Conservation (phyloP, 2,329 filamentous ascomycete species). For the Plectosphaerella sp. region DNA sequence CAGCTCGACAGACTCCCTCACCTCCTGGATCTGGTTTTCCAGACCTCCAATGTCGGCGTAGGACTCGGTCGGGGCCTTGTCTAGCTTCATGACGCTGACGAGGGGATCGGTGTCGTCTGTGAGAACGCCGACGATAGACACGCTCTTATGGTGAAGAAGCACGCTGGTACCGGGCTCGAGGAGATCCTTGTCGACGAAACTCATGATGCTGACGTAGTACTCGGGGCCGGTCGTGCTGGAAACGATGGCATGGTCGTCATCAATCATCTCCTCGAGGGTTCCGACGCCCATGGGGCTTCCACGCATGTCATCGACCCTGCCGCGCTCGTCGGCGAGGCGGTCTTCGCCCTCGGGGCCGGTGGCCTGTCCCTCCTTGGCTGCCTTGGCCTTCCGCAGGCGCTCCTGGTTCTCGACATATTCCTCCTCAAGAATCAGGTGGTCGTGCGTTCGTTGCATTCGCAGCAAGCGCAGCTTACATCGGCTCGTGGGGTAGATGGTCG, state of each 20-base stretch:
- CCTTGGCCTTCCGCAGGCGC: slow-evolving; percentile 87
- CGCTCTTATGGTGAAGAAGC: slow-evolving; percentile 92
- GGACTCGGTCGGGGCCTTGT: slow-evolving; percentile 96
- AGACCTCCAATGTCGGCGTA: slow-evolving; percentile 98
- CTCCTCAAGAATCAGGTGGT: slow-evolving; percentile 93
- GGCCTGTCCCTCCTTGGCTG: slow-evolving; percentile 65
- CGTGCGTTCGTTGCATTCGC: slow-evolving; percentile 98
- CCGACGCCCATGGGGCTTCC: slow-evolving; percentile 98
- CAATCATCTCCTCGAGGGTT: slow-evolving; percentile 96
- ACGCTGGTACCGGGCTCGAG: slow-evolving; percentile 95
- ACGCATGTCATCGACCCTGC: slow-evolving; percentile 95
- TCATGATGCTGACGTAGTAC: slow-evolving; percentile 99
- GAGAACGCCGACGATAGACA: slow-evolving; percentile 94
- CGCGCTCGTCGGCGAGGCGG: slow-evolving; percentile 88
- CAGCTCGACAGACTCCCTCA: slow-evolving; percentile 93
- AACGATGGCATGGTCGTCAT: slow-evolving; percentile 98
- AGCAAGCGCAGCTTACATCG: slow-evolving; percentile 96
- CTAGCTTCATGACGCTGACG: slow-evolving; percentile 98
- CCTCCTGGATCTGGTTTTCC: slow-evolving; percentile 94
- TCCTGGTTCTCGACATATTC: slow-evolving; percentile 99
- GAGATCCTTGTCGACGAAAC: slow-evolving; percentile 97
- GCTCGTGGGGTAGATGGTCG: slow-evolving; percentile 88
- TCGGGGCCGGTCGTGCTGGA: slow-evolving; percentile 96
- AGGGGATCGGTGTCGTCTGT: slow-evolving; percentile 94
- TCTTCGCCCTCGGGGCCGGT: slow-evolving; percentile 74